Conservation (phyloP, 2,329 filamentous ascomycete genomes). For the Fusarium keratoplasticum region DNA sequence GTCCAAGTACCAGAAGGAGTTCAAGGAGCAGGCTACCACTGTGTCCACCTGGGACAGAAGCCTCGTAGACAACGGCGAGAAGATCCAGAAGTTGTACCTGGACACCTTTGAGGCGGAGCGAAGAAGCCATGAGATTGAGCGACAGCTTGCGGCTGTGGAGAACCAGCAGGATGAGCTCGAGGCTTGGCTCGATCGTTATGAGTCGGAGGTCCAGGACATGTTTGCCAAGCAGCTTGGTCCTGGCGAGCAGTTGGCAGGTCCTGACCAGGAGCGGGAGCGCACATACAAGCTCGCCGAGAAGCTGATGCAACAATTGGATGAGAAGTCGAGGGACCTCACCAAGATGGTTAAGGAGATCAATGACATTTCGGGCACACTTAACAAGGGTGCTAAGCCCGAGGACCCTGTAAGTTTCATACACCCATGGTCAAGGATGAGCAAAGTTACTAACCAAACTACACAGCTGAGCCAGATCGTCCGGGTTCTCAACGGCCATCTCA, state of each 20-base stretch:
- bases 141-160: conserved; percentile 89
- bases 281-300: conserved; percentile 98
- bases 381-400: conserved; percentile 88
- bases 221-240: conserved; percentile 82
- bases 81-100: conserved; percentile 92
- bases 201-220: conserved; percentile 90
- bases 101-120: conserved; percentile 94
- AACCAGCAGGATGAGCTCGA: conserved; percentile 92
- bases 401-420: conserved; percentile 75
- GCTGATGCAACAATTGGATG: conserved; percentile 88
- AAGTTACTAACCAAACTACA: conserved; percentile 39
- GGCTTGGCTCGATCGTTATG: conserved; percentile 89
- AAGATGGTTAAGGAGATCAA: conserved; percentile 99
- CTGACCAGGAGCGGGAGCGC: conserved; percentile 94
- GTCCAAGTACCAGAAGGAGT: conserved; percentile 96
- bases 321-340: conserved; percentile 90
- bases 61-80: conserved; percentile 92
- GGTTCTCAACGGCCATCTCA: conserved; percentile 92
- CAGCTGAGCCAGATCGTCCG: conserved; percentile 95
- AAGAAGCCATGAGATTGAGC: conserved; percentile 92
- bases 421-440: conserved; percentile 12
- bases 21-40: conserved; percentile 88
- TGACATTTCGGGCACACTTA: conserved; percentile 86
- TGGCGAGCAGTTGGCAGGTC: conserved; percentile 81
- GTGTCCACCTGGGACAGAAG: conserved; percentile 93